Percentiles rank a stretch among this genome's conserved stretches.
phyloP scores from a whole-genome alignment of 2,329 filamentous ascomycete genomes.

The Pseudogymnoascus sp. region DNA sequence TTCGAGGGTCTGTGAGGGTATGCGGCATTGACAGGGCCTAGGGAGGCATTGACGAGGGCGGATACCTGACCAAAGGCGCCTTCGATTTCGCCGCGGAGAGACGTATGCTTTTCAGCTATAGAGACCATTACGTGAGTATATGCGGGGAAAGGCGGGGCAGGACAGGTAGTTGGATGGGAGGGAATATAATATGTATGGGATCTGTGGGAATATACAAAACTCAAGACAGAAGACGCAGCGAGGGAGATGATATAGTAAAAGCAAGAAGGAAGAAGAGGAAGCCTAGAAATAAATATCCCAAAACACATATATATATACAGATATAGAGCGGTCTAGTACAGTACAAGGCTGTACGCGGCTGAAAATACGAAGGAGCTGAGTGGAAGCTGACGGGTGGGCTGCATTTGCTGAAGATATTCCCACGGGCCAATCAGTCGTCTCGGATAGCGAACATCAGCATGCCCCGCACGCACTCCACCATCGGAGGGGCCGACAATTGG shows the following conservation, averaged over 20 bases:
- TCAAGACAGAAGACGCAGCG: neutral
- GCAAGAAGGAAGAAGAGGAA: neutral
- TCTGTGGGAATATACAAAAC: neutral
- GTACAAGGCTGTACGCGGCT: neutral
- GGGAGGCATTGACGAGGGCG: conserved; percentile 34
- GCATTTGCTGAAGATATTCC: neutral
- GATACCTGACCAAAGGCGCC: conserved; percentile 32
- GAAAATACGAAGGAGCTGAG: conserved; percentile 1
- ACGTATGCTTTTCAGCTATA: neutral
- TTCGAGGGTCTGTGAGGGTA: conserved; percentile 32
- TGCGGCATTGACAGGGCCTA: conserved; percentile 31
- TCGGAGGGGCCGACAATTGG: conserved; percentile 1
- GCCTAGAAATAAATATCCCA: neutral
- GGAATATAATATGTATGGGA: neutral
- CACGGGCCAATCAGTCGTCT: neutral
- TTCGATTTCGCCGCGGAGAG: conserved; percentile 27
- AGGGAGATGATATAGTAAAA: neutral
- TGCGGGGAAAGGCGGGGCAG: neutral
- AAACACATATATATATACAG: neutral
- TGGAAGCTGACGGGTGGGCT: neutral
- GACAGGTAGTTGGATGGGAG: neutral
- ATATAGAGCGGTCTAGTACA: neutral
- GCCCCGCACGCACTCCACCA: neutral
- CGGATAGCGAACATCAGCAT: neutral
- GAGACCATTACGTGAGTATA: conserved; percentile 1